A percentile compares a stretch with the other conserved stretches of the same genome.
Conservation (phyloP, 768 basidiomycete species). For the Pisolithus tinctorius region DNA sequence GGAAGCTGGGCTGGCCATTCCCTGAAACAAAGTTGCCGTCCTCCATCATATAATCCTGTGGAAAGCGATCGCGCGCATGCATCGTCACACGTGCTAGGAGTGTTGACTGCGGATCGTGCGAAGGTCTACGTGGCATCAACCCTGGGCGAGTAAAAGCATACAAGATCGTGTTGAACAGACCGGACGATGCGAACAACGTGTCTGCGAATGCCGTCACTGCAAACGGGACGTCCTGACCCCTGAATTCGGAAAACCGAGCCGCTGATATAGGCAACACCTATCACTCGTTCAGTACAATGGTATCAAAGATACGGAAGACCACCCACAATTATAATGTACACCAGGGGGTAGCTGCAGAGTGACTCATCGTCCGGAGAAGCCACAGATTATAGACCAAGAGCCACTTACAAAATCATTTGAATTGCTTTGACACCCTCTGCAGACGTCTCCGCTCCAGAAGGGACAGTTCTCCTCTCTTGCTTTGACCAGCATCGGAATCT, state of each 20-base stretch:
- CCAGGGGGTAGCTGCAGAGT: constrained; percentile 35
- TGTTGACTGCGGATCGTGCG: background rate
- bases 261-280: constrained; percentile 35
- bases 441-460: background rate
- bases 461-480: constrained; percentile 6
- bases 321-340: constrained; percentile 33
- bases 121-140: constrained; percentile 24
- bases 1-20: too few species aligned
- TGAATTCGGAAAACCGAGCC: constrained; percentile 34
- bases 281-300: background rate
- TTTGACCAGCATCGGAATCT: constrained; percentile 13
- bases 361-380: constrained; percentile 1
- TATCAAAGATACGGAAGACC: background rate
- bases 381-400: background rate
- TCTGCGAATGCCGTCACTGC: constrained; percentile 34
- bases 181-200: constrained; percentile 37
- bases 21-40: background rate
- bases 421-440: constrained; percentile 29
- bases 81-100: background rate
- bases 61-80: constrained; percentile 1
- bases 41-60: background rate
- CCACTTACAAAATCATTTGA: background rate
- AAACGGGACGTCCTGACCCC: constrained; percentile 23
- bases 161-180: constrained; percentile 39
- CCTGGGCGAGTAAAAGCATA: constrained; percentile 32